Evolutionary conservation across 768 basidiomycete species (phyloP), one percentile per base, ranked within the genome.

Genomic region (Pleurotus pulmonarius): DNA sequence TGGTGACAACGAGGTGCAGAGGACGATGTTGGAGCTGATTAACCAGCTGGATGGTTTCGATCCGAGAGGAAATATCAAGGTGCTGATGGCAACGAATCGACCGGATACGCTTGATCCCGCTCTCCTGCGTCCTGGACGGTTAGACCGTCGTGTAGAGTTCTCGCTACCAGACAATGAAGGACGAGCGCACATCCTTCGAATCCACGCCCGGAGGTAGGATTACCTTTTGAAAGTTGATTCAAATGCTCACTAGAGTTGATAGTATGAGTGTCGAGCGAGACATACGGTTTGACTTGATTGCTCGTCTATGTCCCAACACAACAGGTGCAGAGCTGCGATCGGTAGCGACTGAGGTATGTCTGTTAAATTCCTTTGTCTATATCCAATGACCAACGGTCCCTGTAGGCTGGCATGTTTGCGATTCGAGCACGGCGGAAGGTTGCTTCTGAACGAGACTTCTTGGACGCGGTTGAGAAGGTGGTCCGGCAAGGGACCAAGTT

Each of bases 1-100:
- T 37, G 97, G 97, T 29, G 97, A 99, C 63, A 98, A 99, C 65
- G 97, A 99, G 67, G 97, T 99, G 43, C 97, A 99, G 73, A 77
- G 97, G 69, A 99, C 97, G 9, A 99, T 99, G 97, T 77, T 99
- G 76, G 97, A 99, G 73, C 75, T 98, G 65, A 98, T 99, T 67
- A 98, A 98, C 69, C 97, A 99, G 71, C 75, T 99, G 69, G 95
- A 99, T 65, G 97, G 97, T 29, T 99, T 99, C 73, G 97, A 98
- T 72, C 89, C 96, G 5, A 76, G 97, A 75, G 97, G 97, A n/a
- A 98, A 98, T 68, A 98, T 99, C 74, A 99, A 99, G 72, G 96
- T 99, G 18, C 80, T 99, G 57, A 99, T 99, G 97, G 97, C 97
- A 26, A 98, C 97, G 5, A 98, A 99, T 77, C 78, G 93, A 71